Evolutionary conservation across 2,329 filamentous ascomycete genomes (phyloP), one percentile per base, ranked within the genome.

Genomic region (Coccinonectria pachysandricola): DNA sequence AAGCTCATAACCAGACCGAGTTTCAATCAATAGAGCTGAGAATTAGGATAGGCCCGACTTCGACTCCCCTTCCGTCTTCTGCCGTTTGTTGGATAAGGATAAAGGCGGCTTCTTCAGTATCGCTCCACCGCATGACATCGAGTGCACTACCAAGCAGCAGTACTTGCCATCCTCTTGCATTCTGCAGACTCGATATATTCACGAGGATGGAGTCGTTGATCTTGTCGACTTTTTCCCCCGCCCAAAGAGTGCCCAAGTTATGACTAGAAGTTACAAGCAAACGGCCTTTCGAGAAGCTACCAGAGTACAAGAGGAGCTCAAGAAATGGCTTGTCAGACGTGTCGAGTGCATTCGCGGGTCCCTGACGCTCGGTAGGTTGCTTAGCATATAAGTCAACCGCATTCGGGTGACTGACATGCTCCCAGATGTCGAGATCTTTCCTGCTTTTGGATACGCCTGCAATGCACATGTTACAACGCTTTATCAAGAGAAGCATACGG

Each of bases 21-120:
- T n/a, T n/a, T n/a, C n/a, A n/a, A n/a, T n/a, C n/a, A n/a, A n/a
- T n/a, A n/a, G n/a, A n/a, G n/a, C n/a, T n/a, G n/a, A n/a, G n/a
- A n/a, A n/a, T n/a, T n/a, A n/a, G n/a, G n/a, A n/a, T 19, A 79
- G 72, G 80, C 80, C 79, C 3, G 73, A 83, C 39, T 86, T 86
- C 47, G 80, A 86, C 51, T 84, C 79, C 5, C 79, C 80, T 0
- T 77, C 76, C 1, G 56, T 86, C 25, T 86, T 86, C 49, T 83
- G 78, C 45, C 71, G 79, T 20, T 62, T 86, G 10, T 56, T 86
- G 3, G 80, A 86, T 53, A 78, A 80, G 45, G 60, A 79, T 40
- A 83, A 79, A 46, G 80, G 81, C 13, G 81, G 80, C 0, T 71
- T 78, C 49, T 85, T 83, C 52, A 74, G 65, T 37, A 79, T 86